A percentile compares a stretch with the other conserved stretches of the same genome.
These are phyloP conservation scores for Penicillium coffeae DNA, from an alignment of 495 filamentous ascomycete genomes.

Conservation along the genomic window DNA sequence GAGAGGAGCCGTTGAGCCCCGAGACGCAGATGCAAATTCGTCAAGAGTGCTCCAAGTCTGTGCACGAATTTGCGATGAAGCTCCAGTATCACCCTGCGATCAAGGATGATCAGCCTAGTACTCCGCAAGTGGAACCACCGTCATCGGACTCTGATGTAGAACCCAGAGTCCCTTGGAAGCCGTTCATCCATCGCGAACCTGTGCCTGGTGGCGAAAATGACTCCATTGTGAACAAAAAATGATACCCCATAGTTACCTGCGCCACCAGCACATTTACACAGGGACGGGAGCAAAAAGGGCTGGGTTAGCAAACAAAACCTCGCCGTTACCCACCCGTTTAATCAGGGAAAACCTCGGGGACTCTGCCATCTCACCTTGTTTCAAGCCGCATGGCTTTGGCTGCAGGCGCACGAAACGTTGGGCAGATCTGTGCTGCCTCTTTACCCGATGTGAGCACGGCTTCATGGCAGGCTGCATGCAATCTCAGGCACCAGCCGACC, in stretches of 20 bases:
- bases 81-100: conserved; percentile 27
- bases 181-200: background rate
- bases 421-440: background rate
- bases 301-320: background rate
- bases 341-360: background rate
- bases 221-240: background rate
- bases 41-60: conserved; percentile 22
- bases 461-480: too few species aligned
- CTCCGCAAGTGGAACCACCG: background rate
- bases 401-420: background rate
- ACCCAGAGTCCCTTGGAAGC: background rate
- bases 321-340: too few species aligned
- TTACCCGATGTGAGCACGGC: too few species aligned
- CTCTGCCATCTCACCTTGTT: background rate
- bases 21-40: conserved; percentile 26
- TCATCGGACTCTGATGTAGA: background rate
- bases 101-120: background rate
- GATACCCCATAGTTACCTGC: background rate
- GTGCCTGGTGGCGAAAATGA: background rate
- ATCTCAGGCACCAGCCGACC: background rate
- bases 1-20: conserved; percentile 16
- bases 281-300: background rate
- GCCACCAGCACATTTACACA: background rate
- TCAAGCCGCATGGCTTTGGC: background rate
- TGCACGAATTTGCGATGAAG: conserved; percentile 28